Evolutionary conservation across 768 basidiomycete genomes (phyloP).

Genomic region (Suillus placidus): DNA sequence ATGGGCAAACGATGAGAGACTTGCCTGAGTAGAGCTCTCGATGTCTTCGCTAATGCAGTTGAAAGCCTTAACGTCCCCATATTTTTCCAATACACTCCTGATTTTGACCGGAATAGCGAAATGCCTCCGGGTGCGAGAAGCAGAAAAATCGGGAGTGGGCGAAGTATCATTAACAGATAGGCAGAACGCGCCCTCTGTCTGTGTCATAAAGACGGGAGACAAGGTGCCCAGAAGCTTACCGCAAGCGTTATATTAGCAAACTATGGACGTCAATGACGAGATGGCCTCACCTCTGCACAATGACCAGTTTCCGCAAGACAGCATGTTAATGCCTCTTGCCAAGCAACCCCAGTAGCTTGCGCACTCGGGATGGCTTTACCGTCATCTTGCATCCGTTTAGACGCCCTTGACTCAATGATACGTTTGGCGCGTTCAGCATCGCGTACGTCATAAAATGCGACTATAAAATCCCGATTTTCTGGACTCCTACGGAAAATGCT

Average conservation of each 20-base stretch:
- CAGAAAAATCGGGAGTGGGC: constrained; percentile 23
- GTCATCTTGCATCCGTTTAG: constrained; percentile 8
- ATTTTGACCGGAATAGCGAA: constrained; percentile 33
- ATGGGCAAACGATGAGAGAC: constrained; percentile 17
- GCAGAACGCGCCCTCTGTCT: constrained; percentile 54
- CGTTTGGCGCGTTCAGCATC: constrained; percentile 51
- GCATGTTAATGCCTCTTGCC: constrained; percentile 39
- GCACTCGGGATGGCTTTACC: constrained; percentile 15
- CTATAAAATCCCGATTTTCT: constrained; percentile 52
- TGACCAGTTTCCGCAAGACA: constrained; percentile 49
- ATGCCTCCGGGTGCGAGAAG: constrained; percentile 20
- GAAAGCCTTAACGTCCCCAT: constrained; percentile 35
- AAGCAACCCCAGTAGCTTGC: constrained; percentile 15
- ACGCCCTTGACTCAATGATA: constrained; percentile 36
- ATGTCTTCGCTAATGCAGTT: constrained; percentile 27
- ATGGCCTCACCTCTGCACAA: constrained; percentile 43
- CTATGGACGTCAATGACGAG: constrained; percentile 7
- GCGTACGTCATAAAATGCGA: constrained; percentile 65
- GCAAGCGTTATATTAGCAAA: constrained; percentile 14
- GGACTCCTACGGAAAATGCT: constrained; percentile 59
- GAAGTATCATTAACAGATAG: constrained; percentile 43
- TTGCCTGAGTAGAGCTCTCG: constrained; percentile 30
- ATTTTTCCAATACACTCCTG: constrained; percentile 32
- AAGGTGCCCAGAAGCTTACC: constrained; percentile 54
- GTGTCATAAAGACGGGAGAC: constrained; percentile 49